These are phyloP conservation scores for Collybia nuda DNA, from an alignment of 768 basidiomycete species.

Conservation along the genomic window DNA sequence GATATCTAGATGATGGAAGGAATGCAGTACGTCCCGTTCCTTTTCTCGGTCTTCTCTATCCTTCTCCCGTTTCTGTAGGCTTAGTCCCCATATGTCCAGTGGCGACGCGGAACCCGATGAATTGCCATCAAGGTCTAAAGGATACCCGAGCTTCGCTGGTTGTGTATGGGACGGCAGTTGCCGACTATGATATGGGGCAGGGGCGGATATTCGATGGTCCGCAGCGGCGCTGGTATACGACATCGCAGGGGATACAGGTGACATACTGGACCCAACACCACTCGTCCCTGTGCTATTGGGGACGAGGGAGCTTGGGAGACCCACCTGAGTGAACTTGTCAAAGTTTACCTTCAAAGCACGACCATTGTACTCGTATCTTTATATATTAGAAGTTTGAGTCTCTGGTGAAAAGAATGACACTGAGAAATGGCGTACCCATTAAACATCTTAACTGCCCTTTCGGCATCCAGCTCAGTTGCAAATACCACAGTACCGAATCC, in stretches of 20 bases:
- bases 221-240: conserved; percentile 7
- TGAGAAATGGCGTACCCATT: conserved; percentile 68
- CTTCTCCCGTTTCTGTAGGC: conserved; percentile 1
- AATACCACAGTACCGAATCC: conserved; percentile 94
- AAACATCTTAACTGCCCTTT: conserved; percentile 82
- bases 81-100: conserved; percentile 25
- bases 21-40: conserved; percentile 8
- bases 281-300: conserved; percentile 4
- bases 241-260: conserved; percentile 20
- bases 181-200: not conserved
- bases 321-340: conserved; percentile 69
- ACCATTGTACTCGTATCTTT: conserved; percentile 86
- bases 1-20: conserved; percentile 9
- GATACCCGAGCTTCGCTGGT: conserved; percentile 9
- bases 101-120: conserved; percentile 22
- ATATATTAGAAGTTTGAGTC: not conserved
- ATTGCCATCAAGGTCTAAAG: conserved; percentile 8
- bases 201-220: conserved; percentile 5
- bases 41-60: not conserved
- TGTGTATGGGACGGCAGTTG: conserved; percentile 7
- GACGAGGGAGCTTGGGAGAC: conserved; percentile 2
- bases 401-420: not conserved
- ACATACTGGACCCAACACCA: not conserved
- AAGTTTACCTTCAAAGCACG: conserved; percentile 87
- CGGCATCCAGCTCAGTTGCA: conserved; percentile 80